Evolutionary conservation across 2,329 filamentous ascomycete species (phyloP).

Genomic region (Graphilbum ipis-grandicollis): DNA sequence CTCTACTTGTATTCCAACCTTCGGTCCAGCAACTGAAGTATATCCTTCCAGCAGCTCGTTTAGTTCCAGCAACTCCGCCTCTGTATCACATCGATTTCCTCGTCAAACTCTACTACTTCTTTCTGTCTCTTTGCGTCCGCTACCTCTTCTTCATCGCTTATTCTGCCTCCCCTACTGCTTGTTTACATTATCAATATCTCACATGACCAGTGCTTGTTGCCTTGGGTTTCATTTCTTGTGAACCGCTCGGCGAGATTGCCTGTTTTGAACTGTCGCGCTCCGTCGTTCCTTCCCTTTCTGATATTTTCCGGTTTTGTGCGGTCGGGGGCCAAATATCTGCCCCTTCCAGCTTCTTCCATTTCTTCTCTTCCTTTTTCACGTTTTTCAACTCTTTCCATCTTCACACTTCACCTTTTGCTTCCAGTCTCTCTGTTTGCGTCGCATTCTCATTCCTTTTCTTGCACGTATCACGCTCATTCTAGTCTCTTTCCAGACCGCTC

Average conservation of each 20-base stretch:
- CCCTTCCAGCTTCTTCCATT: not conserved
- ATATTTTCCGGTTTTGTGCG: not conserved
- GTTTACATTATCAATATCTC: no score
- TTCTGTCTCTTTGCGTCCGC: no score
- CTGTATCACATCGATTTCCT: no score
- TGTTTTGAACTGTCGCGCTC: slow-evolving; percentile 1
- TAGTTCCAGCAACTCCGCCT: no score
- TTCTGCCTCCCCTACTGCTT: no score
- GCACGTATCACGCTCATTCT: not conserved
- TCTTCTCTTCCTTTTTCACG: not conserved
- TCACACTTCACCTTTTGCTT: not conserved
- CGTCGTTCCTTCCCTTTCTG: slow-evolving; percentile 5
- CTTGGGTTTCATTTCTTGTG: slow-evolving; percentile 3
- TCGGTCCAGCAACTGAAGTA: no score
- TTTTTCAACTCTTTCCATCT: no score
- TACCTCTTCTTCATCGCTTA: no score
- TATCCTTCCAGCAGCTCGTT: no score
- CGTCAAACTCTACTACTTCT: no score
- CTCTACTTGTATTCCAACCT: no score
- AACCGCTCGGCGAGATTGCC: not conserved
- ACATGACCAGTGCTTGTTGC: not conserved
- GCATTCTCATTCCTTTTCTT: not conserved
- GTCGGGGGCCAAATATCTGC: no score
- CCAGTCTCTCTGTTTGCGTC: not conserved
- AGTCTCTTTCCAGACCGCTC: not conserved